A percentile compares a stretch with the other conserved stretches of the same genome.
phyloP scores from a whole-genome alignment of 2,329 filamentous ascomycete genomes.

The Triangularia setosa region DNA sequence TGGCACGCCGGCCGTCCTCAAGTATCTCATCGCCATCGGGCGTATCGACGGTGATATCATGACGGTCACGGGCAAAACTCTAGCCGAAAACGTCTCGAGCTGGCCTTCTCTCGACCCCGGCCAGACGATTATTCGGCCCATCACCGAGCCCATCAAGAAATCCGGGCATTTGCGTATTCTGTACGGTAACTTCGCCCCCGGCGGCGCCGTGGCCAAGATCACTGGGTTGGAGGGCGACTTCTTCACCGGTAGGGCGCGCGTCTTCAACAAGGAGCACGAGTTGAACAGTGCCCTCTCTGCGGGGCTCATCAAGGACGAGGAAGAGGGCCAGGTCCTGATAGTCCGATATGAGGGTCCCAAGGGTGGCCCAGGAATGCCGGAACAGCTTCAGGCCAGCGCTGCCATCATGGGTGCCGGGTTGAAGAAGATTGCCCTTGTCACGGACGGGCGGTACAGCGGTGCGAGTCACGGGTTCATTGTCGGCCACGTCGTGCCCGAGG shows the following conservation, averaged over 20 bases:
- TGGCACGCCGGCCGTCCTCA: slow-evolving; percentile 80
- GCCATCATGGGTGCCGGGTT: slow-evolving; percentile 91
- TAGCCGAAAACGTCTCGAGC: slow-evolving; percentile 74
- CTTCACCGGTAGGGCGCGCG: slow-evolving; percentile 76
- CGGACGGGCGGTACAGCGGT: slow-evolving; percentile 84
- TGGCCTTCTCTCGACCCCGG: slow-evolving; percentile 74
- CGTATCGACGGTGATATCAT: slow-evolving; percentile 73
- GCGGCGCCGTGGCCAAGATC: slow-evolving; percentile 90
- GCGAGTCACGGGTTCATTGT: slow-evolving; percentile 92
- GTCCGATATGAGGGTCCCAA: slow-evolving; percentile 93
- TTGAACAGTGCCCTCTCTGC: slow-evolving; percentile 69
- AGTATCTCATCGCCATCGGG: slow-evolving; percentile 72
- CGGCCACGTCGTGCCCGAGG: slow-evolving; percentile 88
- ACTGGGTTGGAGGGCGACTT: slow-evolving; percentile 87
- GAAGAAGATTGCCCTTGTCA: slow-evolving; percentile 84
- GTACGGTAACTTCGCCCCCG: slow-evolving; percentile 80
- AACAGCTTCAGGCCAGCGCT: slow-evolving; percentile 83
- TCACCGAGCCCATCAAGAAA: slow-evolving; percentile 69
- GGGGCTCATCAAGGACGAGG: slow-evolving; percentile 47
- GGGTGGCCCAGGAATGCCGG: slow-evolving; percentile 93
- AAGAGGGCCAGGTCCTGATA: slow-evolving; percentile 80
- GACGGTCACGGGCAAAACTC: slow-evolving; percentile 79
- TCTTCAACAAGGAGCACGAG: slow-evolving; percentile 81
- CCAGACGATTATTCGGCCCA: slow-evolving; percentile 77
- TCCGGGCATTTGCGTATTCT: slow-evolving; percentile 88